These are phyloP conservation scores for Rehmannia glutinosa DNA, from an alignment of 257 asterid genomes.

Conservation along the genomic window DNA sequence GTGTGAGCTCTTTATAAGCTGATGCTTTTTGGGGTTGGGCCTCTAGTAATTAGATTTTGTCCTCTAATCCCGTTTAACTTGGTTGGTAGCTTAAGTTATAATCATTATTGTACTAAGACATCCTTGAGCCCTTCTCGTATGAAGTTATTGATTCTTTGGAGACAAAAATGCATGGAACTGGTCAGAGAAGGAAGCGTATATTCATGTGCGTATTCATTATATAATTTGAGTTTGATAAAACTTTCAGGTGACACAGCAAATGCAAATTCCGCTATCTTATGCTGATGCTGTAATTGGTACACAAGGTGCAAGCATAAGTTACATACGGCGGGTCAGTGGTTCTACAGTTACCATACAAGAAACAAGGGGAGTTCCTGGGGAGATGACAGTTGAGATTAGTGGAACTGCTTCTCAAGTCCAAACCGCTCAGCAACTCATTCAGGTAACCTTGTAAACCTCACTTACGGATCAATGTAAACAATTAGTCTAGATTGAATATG, in stretches of 20 bases:
- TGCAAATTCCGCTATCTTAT: slow-evolving; percentile 52
- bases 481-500: no score
- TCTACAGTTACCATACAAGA: slow-evolving; percentile 95
- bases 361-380: slow-evolving; percentile 85
- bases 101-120: no score
- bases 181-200: no score
- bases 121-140: no score
- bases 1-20: not conserved
- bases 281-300: slow-evolving; percentile 98
- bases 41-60: no score
- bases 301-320: slow-evolving; percentile 87
- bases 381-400: slow-evolving; percentile 94
- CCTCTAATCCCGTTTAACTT: no score
- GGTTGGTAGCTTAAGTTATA: no score
- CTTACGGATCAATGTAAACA: not conserved
- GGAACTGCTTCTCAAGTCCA: slow-evolving; percentile 95
- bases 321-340: slow-evolving; percentile 90
- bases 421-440: slow-evolving; percentile 90
- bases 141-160: not conserved
- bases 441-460: slow-evolving; percentile 39
- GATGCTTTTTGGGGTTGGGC: no score
- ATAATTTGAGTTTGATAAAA: not conserved
- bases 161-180: no score
- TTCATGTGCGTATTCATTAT: no score
- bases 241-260: slow-evolving; percentile 16